phyloP scores from a whole-genome alignment of 371 early-diverging fungal species.

The Basidiobolus meristosporus region DNA sequence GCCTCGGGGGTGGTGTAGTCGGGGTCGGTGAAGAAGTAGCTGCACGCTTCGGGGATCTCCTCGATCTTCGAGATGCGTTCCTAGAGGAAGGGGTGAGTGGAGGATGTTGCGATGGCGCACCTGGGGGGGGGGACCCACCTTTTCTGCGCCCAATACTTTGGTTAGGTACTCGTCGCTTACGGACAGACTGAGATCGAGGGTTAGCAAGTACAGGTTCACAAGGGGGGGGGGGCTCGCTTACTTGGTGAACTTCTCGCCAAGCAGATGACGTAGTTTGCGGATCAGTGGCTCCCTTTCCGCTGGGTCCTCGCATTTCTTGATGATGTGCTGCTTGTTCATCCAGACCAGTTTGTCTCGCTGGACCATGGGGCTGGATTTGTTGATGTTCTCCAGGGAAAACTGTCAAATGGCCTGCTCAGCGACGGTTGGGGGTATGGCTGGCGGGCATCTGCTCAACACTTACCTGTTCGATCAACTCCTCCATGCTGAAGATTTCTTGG shows the following conservation, averaged over 20 bases:
- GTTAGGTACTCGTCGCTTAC: not conserved
- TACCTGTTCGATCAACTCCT: constrained; percentile 44
- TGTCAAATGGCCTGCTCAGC: constrained; percentile 5
- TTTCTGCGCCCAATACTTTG: not conserved
- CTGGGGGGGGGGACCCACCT: not conserved
- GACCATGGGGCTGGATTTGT: constrained; percentile 60
- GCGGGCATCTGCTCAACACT: constrained; percentile 1
- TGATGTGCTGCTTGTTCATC: constrained; percentile 66
- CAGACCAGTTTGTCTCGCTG: constrained; percentile 58
- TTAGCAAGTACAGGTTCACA: not conserved
- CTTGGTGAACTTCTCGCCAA: constrained; percentile 7
- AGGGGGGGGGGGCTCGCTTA: constrained; percentile 5
- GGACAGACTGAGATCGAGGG: not conserved
- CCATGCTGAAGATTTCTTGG: constrained; percentile 38
- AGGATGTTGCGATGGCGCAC: not conserved
- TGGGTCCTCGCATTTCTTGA: constrained; percentile 22
- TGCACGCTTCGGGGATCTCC: constrained; percentile 30
- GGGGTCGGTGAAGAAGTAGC: constrained; percentile 33
- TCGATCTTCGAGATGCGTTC: constrained; percentile 32
- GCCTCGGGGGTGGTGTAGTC: constrained; percentile 26
- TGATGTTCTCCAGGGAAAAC: constrained; percentile 50
- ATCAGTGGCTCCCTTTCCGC: constrained; percentile 18
- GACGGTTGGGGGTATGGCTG: not conserved
- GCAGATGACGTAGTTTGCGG: constrained; percentile 10
- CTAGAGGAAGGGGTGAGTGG: constrained; percentile 4